Percentiles rank a stretch among this genome's conserved stretches.
These are phyloP conservation scores for Musa beccarii DNA, from an alignment of 176 grass and related monocot species.

Conservation along the genomic window DNA sequence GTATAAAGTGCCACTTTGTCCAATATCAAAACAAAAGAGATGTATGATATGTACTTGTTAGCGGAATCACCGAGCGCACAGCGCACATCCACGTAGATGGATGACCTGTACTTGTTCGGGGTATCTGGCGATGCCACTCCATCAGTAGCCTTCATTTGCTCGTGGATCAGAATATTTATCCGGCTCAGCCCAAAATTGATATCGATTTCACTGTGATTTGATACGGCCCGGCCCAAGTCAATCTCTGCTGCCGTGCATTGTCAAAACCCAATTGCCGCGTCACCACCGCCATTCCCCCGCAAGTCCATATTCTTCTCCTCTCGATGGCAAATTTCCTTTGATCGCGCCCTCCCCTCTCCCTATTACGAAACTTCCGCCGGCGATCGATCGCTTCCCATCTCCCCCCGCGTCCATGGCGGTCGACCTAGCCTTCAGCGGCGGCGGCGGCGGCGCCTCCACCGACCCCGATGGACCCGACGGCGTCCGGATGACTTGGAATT, in stretches of 20 bases:
- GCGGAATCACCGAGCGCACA: no score
- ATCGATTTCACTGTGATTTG: no score
- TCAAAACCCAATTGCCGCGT: background rate
- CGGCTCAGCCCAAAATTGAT: no score
- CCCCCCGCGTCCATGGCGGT: background rate
- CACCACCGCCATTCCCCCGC: background rate
- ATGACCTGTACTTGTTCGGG: no score
- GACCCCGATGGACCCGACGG: conserved; percentile 73
- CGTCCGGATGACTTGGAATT: conserved; percentile 81
- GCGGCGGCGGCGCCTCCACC: conserved; percentile 1
- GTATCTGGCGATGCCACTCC: no score
- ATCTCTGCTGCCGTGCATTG: background rate
- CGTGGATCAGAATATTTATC: no score
- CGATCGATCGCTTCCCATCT: background rate
- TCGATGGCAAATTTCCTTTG: background rate
- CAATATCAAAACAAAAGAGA: no score
- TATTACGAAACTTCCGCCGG: background rate
- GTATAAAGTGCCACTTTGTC: no score
- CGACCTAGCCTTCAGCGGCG: background rate
- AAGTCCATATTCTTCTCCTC: background rate
- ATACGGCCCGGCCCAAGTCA: background rate
- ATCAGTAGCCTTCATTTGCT: no score
- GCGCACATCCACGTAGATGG: no score
- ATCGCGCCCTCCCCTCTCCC: background rate
- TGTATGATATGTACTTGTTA: no score